Base-by-base conservation (phyloP, 202 grass and related monocot genomes). In the Hordeum pubiflorum region DNA sequence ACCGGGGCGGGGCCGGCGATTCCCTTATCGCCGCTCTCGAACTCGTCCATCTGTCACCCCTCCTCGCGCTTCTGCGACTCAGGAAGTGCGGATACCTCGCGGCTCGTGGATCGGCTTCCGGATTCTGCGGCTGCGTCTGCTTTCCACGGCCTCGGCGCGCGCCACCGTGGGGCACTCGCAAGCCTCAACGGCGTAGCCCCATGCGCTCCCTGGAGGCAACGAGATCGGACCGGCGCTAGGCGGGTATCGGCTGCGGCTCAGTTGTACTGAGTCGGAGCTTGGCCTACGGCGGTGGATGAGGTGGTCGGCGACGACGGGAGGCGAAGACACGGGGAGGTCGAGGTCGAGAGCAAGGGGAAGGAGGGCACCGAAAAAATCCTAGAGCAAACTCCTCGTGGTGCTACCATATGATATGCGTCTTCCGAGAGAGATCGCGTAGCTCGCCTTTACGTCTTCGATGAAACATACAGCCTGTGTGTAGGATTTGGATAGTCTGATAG, bases 1-100 rank as follows among this genome's bases (percentile, higher is more conserved):
- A 66, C 70, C 27, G 70, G 70, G 44, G 15, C 70, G 15, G 70
- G 70, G 15, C 9, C 70, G 26, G 70, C 14, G 31, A 32, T 81
- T 3, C 83, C 86, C 84, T 89, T 89, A 38, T 76, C 90, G 13
- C 80, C 82, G 54, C 91, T 93, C 58, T 54, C 70, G 17, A 73
- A 54, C 17, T 73, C 70, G 46, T 90, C 83, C 97, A 96, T 99
- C 78, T 75, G 72, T 32, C 36, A 66, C 79, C 86, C 84, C 72
- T 75, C 65, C 58, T 69, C 32, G 7, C 29, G 56, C 71, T 33
- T 59, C 84, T 63, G 15, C 41, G 7, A 4, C 65, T 61, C 57
- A 18, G 40, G 52, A 9, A 9, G 40, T 24, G 68, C 6, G 68
- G 22, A 39, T 40, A 38, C 66, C 76, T 34, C 73, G 70, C 15